These are phyloP conservation scores for Fonsecaea pedrosoi DNA, from an alignment of 2,329 filamentous ascomycete species.

Conservation along the genomic window DNA sequence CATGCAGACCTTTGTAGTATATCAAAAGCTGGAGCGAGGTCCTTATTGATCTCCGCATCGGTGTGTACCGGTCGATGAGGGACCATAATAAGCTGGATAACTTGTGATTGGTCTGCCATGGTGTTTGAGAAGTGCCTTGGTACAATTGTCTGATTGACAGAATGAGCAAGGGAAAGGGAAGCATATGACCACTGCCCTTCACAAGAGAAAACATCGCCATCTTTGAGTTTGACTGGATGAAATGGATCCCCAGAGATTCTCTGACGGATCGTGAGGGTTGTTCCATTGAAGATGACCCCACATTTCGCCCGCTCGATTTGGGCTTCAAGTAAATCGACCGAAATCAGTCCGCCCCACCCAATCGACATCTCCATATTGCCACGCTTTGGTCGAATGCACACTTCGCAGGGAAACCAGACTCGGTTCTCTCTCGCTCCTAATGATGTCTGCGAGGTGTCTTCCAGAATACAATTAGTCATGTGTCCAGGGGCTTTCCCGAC, in stretches of 20 bases:
- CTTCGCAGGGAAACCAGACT: background rate
- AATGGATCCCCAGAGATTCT: background rate
- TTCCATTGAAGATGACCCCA: background rate
- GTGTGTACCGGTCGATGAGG: conserved; percentile 31
- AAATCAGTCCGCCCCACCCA: background rate
- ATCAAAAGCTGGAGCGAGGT: conserved; percentile 22
- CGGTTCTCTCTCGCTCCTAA: background rate
- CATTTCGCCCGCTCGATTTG: background rate
- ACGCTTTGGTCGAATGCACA: background rate
- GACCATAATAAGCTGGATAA: conserved; percentile 26
- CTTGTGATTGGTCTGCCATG: conserved; percentile 11
- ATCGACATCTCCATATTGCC: background rate
- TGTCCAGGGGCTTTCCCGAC: background rate
- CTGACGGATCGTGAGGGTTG: background rate
- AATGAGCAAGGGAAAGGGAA: background rate
- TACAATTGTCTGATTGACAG: background rate
- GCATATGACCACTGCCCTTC: background rate
- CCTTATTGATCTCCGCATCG: conserved; percentile 24
- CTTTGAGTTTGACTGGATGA: background rate
- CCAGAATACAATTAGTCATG: background rate
- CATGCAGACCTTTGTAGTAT: conserved; percentile 23
- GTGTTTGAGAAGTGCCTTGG: background rate
- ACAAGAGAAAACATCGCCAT: background rate
- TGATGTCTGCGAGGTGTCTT: background rate
- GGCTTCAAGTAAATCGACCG: background rate